Percentiles rank a stretch among this genome's conserved stretches.
Evolutionary conservation across 352 stramenopile genomes (phyloP).

Genomic region (Phytopythium sindhum): DNA sequence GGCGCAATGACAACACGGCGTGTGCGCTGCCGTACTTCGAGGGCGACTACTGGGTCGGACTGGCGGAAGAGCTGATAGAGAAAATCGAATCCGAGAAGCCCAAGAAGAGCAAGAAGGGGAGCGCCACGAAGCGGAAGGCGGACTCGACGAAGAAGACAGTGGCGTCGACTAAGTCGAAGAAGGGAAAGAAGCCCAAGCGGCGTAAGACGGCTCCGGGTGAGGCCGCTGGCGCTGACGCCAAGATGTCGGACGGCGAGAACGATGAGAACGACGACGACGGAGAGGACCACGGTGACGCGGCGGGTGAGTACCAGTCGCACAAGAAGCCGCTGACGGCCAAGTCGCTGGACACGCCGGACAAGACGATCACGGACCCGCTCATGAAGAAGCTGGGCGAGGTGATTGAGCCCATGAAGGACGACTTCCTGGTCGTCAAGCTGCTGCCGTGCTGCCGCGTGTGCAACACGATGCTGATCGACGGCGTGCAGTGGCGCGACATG

Average conservation of each 20-base stretch:
- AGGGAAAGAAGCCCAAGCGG: constrained; percentile 75
- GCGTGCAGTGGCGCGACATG: constrained; percentile 60
- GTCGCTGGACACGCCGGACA: constrained; percentile 62
- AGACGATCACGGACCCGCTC: constrained; percentile 67
- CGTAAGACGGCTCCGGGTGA: constrained; percentile 39
- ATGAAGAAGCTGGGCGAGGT: constrained; percentile 87
- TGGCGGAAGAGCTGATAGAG: constrained; percentile 86
- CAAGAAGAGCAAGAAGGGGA: constrained; percentile 67
- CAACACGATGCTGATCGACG: constrained; percentile 72
- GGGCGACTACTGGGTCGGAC: constrained; percentile 85
- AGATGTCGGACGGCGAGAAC: constrained; percentile 36
- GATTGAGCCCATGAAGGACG: constrained; percentile 89
- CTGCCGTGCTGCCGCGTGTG: constrained; percentile 80
- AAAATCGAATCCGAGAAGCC: constrained; percentile 86
- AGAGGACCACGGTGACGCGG: constrained; percentile 21
- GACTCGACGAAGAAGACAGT: constrained; percentile 60
- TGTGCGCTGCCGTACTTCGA: constrained; percentile 85
- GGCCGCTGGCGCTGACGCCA: constrained; percentile 6
- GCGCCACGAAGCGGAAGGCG: constrained; percentile 58
- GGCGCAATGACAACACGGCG: constrained; percentile 83
- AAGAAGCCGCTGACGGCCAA: constrained; percentile 31
- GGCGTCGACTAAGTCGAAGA: constrained; percentile 58
- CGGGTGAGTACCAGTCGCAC: constrained; percentile 8
- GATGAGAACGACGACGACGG: constrained; percentile 37
- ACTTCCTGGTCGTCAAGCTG: constrained; percentile 87